A percentile compares a stretch with the other conserved stretches of the same genome.
phyloP scores from a whole-genome alignment of 805 yeast genomes.

The Cyberlindnera xylosilytica region DNA sequence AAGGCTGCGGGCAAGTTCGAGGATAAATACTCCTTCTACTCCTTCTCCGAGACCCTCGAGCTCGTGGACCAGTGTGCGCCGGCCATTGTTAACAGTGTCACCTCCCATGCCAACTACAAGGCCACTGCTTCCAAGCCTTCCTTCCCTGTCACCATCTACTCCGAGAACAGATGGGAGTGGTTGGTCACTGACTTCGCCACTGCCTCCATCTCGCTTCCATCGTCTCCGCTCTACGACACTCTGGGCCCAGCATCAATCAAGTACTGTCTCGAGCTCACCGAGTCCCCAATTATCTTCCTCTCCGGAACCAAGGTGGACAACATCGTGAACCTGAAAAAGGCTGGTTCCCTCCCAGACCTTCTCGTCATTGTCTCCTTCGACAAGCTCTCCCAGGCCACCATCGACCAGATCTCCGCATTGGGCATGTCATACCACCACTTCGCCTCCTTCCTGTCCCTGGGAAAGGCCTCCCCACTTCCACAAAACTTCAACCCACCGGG shows the following conservation, averaged over 20 bases:
- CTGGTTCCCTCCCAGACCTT: slow-evolving; percentile 30
- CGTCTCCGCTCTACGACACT: slow-evolving; percentile 54
- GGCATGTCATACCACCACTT: no score
- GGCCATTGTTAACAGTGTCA: slow-evolving; percentile 40
- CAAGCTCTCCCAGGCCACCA: no score
- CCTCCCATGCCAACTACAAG: slow-evolving; percentile 22
- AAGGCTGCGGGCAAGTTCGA: slow-evolving; percentile 32
- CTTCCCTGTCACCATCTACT: slow-evolving; percentile 43
- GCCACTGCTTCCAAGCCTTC: slow-evolving; percentile 1
- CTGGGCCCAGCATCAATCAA: slow-evolving; percentile 56
- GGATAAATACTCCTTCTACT: slow-evolving; percentile 37
- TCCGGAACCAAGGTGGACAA: slow-evolving; percentile 41
- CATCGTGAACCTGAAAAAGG: slow-evolving; percentile 33
- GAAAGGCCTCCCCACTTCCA: slow-evolving; percentile 9
- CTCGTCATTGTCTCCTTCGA: slow-evolving; percentile 48
- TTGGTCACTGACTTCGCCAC: slow-evolving; percentile 58
- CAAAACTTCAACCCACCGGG: slow-evolving; percentile 35
- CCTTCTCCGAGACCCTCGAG: slow-evolving; percentile 38
- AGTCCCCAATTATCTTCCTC: slow-evolving; percentile 58
- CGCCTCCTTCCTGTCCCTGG: slow-evolving; percentile 31
- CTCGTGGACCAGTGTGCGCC: slow-evolving; percentile 48
- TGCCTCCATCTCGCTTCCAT: slow-evolving; percentile 34
- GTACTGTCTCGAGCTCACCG: slow-evolving; percentile 57
- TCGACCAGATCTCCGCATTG: no score
- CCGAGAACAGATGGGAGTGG: slow-evolving; percentile 66